Percentiles rank a stretch among this genome's conserved stretches.
Evolutionary conservation across 2,329 filamentous ascomycete species (phyloP).

Genomic region (Hortaea werneckii): DNA sequence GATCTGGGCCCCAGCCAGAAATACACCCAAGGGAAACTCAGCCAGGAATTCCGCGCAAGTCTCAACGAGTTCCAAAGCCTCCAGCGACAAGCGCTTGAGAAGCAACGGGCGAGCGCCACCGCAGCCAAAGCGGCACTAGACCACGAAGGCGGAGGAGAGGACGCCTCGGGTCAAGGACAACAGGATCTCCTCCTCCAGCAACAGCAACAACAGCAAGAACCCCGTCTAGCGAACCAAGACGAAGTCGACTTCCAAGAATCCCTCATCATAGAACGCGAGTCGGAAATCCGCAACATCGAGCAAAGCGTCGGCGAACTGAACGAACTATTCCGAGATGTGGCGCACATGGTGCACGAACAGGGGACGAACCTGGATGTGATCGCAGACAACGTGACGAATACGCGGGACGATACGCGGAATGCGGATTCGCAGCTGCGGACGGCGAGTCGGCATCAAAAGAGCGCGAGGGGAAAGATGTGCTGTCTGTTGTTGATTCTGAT

Average conservation of each 20-base stretch:
- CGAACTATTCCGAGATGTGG: slow-evolving; percentile 94
- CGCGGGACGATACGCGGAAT: slow-evolving; percentile 69
- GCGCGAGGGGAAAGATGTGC: slow-evolving; percentile 86
- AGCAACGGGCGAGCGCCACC: slow-evolving; percentile 75
- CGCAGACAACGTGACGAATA: slow-evolving; percentile 75
- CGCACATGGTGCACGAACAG: slow-evolving; percentile 91
- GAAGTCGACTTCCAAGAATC: slow-evolving; percentile 97
- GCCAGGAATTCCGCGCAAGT: slow-evolving; percentile 81
- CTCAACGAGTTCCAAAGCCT: slow-evolving; percentile 85
- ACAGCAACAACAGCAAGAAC: slow-evolving; percentile 52
- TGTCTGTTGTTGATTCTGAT: slow-evolving; percentile 81
- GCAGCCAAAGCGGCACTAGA: slow-evolving; percentile 75
- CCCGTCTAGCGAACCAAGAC: slow-evolving; percentile 76
- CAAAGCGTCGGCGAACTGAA: slow-evolving; percentile 92
- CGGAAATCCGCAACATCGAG: slow-evolving; percentile 95
- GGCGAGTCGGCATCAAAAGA: slow-evolving; percentile 88
- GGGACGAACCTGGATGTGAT: slow-evolving; percentile 82
- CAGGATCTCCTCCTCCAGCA: slow-evolving; percentile 28
- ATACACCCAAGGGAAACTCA: slow-evolving; percentile 91
- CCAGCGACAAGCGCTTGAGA: slow-evolving; percentile 84
- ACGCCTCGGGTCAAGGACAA: slow-evolving; percentile 43
- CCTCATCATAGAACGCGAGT: slow-evolving; percentile 89
- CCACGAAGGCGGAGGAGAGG: slow-evolving; percentile 28
- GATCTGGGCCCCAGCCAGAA: slow-evolving; percentile 74
- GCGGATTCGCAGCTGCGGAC: slow-evolving; percentile 78